phyloP scores from a whole-genome alignment of 208 protist genomes.

The Acanthamoeba lenticulata region DNA sequence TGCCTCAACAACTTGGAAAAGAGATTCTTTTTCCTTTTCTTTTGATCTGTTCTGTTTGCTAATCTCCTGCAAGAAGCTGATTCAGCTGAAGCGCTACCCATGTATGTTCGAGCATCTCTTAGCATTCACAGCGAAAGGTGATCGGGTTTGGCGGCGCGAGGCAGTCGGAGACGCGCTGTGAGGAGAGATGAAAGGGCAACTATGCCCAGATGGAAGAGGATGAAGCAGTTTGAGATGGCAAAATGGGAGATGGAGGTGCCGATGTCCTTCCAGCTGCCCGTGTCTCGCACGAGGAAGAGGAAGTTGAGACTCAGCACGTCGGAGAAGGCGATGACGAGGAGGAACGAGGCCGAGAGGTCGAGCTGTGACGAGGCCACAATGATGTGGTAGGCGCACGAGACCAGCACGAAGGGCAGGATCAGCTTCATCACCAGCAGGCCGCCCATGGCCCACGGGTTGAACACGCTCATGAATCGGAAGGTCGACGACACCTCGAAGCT shows the following conservation, averaged over 20 bases:
- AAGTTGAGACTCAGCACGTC: constrained; percentile 85
- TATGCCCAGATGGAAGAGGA: constrained; percentile 58
- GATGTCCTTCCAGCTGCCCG: constrained; percentile 84
- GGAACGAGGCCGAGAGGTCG: constrained; percentile 70
- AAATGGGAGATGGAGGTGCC: constrained; percentile 84
- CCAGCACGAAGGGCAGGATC: constrained; percentile 82
- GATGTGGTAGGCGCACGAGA: constrained; percentile 73
- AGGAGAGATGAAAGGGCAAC: constrained; percentile 44
- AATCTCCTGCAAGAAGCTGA: too few relatives aligned
- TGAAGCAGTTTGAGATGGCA: constrained; percentile 79
- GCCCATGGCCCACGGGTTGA: constrained; percentile 83
- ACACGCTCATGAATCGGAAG: constrained; percentile 81
- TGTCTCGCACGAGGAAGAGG: constrained; percentile 86
- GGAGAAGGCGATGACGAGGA: constrained; percentile 79
- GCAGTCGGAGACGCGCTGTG: constrained; percentile 28
- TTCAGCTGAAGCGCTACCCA: too few relatives aligned
- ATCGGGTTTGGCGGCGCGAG: neutral
- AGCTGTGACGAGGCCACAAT: constrained; percentile 71
- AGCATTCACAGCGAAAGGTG: neutral
- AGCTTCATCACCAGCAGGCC: constrained; percentile 83
- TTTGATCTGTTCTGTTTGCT: too few relatives aligned
- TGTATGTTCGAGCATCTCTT: too few relatives aligned
- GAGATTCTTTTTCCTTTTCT: too few relatives aligned
- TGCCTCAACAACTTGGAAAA: too few relatives aligned
- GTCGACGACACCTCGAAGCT: constrained; percentile 81